Conservation (phyloP, 148 eudicot species). For the Fallopia convolvulus region DNA sequence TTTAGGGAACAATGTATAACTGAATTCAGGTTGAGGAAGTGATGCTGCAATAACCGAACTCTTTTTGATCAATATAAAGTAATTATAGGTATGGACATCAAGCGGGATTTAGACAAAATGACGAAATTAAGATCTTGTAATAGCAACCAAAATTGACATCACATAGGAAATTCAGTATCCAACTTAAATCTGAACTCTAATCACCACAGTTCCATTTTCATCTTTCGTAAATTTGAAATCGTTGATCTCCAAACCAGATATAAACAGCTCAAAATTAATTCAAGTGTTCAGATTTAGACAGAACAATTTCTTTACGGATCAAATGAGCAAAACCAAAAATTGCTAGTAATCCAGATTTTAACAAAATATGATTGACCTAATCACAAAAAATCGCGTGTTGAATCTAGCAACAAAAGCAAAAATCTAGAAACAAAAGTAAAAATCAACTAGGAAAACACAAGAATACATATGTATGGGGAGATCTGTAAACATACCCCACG, state of each 20-base stretch:
- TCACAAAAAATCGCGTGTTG: background rate
- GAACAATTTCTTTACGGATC: background rate
- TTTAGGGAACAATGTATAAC: background rate
- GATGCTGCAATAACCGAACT: background rate
- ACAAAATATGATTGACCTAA: background rate
- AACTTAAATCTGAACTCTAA: background rate
- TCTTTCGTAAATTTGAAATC: background rate
- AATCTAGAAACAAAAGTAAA: background rate
- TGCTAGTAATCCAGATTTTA: background rate
- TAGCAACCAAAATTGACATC: background rate
- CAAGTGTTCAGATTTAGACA: no score
- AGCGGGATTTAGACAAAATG: no score
- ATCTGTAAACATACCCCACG: conserved; percentile 1
- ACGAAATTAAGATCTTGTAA: background rate
- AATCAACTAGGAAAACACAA: background rate
- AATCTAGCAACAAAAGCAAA: background rate
- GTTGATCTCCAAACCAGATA: background rate
- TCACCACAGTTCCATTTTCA: background rate
- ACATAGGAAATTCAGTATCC: background rate
- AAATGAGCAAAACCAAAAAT: background rate
- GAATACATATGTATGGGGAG: background rate
- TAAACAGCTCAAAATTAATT: background rate
- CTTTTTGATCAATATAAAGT: no score
- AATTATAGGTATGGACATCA: no score
- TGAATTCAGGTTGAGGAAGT: background rate